Base-by-base conservation (phyloP, 305 asterid genomes). In the Caryopteris hybrid region DNA sequence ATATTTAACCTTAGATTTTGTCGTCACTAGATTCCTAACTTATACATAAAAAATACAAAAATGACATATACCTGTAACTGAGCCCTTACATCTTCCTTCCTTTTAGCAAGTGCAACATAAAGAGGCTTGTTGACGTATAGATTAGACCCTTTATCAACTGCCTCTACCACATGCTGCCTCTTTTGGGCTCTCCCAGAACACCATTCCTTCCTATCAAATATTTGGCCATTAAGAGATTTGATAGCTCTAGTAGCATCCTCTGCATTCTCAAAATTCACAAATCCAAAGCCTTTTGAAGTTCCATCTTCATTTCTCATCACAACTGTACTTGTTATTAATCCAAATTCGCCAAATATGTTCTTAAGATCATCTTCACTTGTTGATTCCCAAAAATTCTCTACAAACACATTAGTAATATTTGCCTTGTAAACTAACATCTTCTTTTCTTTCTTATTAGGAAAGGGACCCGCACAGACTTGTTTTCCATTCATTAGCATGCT, bases 161-260 rank as follows among this genome's bases (percentile, higher is more conserved):
- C 84, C 61, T 81, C 96, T 61, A 63, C 82, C 43, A 85, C 80
- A 72, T 69, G 80, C 71, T 85, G 92, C 66, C 85, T 88, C 82
- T 85, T 91, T 52, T 82, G 88, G 57, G 92, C 96, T 71, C 84
- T 81, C 38, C 88, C 89, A 59, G 79, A 92, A 72, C 71, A 87
- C 90, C 89, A 84, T 57, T 79, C 90, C 68, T 86, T 88, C 71
- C 65, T 52, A 78, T 89, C 91, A 57, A 84, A 70, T 38, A 71
- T 79, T 64, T 81, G 54, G 23, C 96, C 94, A 75, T 87, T 84
- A 14, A 91, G 84, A 51, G 86, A 78, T 8, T 86, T 92, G 61
- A 91, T 94, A 59, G 95, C 76, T 79, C 77, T 83, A 38, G 90
- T 86, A 55, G 98, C 96, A 83, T 89, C 98, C 10, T 91, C 96